Percentiles rank a stretch among this genome's conserved stretches.
Evolutionary conservation across 306 rosid species (phyloP).

Genomic region (Quercus wislizeni): DNA sequence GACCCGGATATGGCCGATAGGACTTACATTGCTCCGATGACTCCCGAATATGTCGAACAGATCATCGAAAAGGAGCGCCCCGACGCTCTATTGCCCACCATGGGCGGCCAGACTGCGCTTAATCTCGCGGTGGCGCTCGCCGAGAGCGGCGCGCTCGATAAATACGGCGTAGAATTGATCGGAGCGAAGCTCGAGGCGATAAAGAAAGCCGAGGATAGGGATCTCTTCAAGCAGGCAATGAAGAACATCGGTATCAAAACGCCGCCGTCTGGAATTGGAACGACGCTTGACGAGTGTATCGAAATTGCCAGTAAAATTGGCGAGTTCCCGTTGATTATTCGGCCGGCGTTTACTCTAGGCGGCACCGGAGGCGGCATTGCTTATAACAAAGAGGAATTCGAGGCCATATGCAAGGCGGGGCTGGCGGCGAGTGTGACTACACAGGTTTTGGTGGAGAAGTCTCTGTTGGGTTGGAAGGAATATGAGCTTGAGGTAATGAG

Average conservation of each 20-base stretch:
- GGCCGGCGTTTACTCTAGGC: slow-evolving; percentile 86
- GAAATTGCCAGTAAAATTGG: slow-evolving; percentile 61
- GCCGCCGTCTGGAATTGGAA: slow-evolving; percentile 80
- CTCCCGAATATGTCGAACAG: slow-evolving; percentile 82
- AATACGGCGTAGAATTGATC: slow-evolving; percentile 72
- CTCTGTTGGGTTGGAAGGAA: slow-evolving; percentile 95
- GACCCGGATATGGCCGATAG: slow-evolving; percentile 85
- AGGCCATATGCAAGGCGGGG: slow-evolving; percentile 84
- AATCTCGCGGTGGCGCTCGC: slow-evolving; percentile 82
- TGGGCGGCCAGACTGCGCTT: slow-evolving; percentile 97
- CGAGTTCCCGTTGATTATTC: slow-evolving; percentile 71
- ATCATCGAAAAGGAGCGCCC: slow-evolving; percentile 84
- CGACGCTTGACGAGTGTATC: slow-evolving; percentile 55
- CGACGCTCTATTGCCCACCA: slow-evolving; percentile 83
- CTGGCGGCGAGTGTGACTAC: slow-evolving; percentile 76
- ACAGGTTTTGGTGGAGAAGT: slow-evolving; percentile 90
- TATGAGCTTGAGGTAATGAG: slow-evolving; percentile 99
- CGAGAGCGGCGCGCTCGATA: slow-evolving; percentile 70
- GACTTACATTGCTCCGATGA: slow-evolving; percentile 90
- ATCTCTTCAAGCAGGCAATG: slow-evolving; percentile 89
- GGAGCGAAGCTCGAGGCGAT: slow-evolving; percentile 96
- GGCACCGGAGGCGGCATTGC: slow-evolving; percentile 98
- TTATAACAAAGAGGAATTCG: slow-evolving; percentile 76
- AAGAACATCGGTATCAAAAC: slow-evolving; percentile 77
- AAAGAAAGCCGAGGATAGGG: slow-evolving; percentile 88